Conservation (phyloP, 192 early-diverging fungal species). For the Coemansia sp. region DNA sequence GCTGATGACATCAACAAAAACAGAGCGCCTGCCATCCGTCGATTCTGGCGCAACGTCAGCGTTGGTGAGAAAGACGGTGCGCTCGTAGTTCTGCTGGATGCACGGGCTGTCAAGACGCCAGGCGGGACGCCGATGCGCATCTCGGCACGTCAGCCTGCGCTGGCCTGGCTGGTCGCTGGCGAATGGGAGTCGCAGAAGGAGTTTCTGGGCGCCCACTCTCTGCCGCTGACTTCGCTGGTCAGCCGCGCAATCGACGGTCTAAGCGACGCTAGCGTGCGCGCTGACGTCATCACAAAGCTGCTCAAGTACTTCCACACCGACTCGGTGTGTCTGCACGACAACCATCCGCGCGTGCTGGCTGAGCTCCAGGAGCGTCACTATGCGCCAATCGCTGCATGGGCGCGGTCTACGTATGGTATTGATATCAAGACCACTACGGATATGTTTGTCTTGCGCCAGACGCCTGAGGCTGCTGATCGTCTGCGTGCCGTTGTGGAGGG, state of each 20-base stretch:
- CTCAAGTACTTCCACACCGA: slow-evolving; percentile 85
- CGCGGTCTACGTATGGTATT: slow-evolving; percentile 60
- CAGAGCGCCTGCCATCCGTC: slow-evolving; percentile 38
- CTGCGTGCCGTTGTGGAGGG: slow-evolving; percentile 56
- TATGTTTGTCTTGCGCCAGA: slow-evolving; percentile 69
- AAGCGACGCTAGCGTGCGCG: slow-evolving; percentile 56
- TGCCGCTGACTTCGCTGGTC: slow-evolving; percentile 92
- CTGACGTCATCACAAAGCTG: slow-evolving; percentile 71
- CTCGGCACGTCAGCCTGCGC: slow-evolving; percentile 50
- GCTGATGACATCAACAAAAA: neutral
- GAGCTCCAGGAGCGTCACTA: slow-evolving; percentile 76
- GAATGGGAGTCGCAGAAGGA: slow-evolving; percentile 92
- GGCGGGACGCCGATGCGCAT: slow-evolving; percentile 67
- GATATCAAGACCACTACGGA: slow-evolving; percentile 69
- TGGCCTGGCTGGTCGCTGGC: slow-evolving; percentile 81
- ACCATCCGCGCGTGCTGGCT: slow-evolving; percentile 75
- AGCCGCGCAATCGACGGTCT: slow-evolving; percentile 79
- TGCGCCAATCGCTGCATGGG: slow-evolving; percentile 77
- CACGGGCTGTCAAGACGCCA: slow-evolving; percentile 80
- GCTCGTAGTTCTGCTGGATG: slow-evolving; percentile 66
- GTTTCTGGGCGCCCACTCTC: slow-evolving; percentile 75
- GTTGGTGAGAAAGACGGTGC: slow-evolving; percentile 48
- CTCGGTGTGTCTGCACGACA: slow-evolving; percentile 81
- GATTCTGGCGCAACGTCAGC: slow-evolving; percentile 42
- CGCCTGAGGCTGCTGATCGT: slow-evolving; percentile 55